Percentiles rank a stretch among this genome's conserved stretches.
Evolutionary conservation across 371 early-diverging fungal species (phyloP).

Genomic region (Mortierella sp.): DNA sequence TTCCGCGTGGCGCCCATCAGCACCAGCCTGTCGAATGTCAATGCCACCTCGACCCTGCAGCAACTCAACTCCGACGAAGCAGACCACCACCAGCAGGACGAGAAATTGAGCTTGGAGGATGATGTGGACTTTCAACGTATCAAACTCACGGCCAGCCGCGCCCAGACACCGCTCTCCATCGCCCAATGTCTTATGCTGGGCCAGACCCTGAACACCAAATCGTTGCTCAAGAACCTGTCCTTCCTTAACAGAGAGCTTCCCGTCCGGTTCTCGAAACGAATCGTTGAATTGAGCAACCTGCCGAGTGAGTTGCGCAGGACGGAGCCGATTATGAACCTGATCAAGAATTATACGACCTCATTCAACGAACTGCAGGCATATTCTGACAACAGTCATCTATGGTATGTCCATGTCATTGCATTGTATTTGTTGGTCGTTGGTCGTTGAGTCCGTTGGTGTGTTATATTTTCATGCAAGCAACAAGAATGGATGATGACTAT

Average conservation of each 20-base stretch:
- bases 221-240: slow-evolving; percentile 48
- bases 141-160: slow-evolving; percentile 36
- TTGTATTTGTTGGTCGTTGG: background rate
- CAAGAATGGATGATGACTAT: background rate
- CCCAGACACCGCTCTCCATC: slow-evolving; percentile 51
- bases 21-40: slow-evolving; percentile 3
- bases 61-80: slow-evolving; percentile 1
- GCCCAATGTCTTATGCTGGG: slow-evolving; percentile 48
- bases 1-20: background rate
- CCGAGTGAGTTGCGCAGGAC: slow-evolving; percentile 42
- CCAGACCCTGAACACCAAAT: slow-evolving; percentile 35
- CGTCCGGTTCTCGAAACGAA: slow-evolving; percentile 48
- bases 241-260: slow-evolving; percentile 54
- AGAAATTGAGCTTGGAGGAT: background rate
- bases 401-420: slow-evolving; percentile 16
- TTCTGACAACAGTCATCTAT: slow-evolving; percentile 40
- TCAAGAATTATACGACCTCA: slow-evolving; percentile 37
- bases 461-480: background rate
- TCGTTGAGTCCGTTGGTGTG: background rate
- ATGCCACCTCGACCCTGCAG: background rate
- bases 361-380: slow-evolving; percentile 40
- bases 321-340: slow-evolving; percentile 42
- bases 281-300: slow-evolving; percentile 38
- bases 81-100: background rate
- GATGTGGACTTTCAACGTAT: slow-evolving; percentile 30